Conservation (phyloP, 2,329 filamentous ascomycete species). For the Aspergillus sp. region DNA sequence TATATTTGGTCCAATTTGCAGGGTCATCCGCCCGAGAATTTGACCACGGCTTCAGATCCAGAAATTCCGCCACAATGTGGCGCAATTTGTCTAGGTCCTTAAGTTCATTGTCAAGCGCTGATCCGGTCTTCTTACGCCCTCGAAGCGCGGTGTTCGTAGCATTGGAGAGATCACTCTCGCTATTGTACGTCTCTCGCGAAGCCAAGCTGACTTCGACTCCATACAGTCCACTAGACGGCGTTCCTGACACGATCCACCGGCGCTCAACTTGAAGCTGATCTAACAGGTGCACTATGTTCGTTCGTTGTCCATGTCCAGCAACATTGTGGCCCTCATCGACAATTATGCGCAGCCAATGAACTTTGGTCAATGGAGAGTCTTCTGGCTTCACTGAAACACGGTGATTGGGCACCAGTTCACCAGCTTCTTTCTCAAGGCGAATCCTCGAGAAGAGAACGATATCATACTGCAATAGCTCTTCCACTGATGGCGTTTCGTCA, state of each 20-base stretch:
- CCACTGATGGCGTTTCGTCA: constrained; percentile 50
- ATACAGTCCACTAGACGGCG: constrained; percentile 75
- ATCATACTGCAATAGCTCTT: constrained; percentile 61
- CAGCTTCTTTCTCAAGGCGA: constrained; percentile 63
- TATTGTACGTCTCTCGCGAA: constrained; percentile 31
- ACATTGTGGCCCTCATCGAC: constrained; percentile 89
- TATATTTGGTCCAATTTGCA: constrained; percentile 66
- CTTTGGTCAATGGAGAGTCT: constrained; percentile 56
- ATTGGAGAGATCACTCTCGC: constrained; percentile 29
- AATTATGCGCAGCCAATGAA: constrained; percentile 84
- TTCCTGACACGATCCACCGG: constrained; percentile 86
- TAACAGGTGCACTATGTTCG: constrained; percentile 50
- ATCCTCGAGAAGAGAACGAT: constrained; percentile 69
- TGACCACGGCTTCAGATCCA: constrained; percentile 73
- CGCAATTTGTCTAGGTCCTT: constrained; percentile 62
- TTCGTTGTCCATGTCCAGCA: constrained; percentile 58
- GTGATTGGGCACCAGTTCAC: constrained; percentile 45
- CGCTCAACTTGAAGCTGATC: constrained; percentile 56
- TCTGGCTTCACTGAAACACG: constrained; percentile 42
- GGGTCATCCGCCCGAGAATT: constrained; percentile 54
- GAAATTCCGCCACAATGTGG: constrained; percentile 60
- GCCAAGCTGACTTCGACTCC: constrained; percentile 61
- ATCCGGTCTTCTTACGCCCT: constrained; percentile 30
- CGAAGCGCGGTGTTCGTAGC: constrained; percentile 25
- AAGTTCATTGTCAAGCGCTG: constrained; percentile 47